Evolutionary conservation across 129 eudicot genomes (phyloP).

Genomic region (Centrapalus pauciflorus): DNA sequence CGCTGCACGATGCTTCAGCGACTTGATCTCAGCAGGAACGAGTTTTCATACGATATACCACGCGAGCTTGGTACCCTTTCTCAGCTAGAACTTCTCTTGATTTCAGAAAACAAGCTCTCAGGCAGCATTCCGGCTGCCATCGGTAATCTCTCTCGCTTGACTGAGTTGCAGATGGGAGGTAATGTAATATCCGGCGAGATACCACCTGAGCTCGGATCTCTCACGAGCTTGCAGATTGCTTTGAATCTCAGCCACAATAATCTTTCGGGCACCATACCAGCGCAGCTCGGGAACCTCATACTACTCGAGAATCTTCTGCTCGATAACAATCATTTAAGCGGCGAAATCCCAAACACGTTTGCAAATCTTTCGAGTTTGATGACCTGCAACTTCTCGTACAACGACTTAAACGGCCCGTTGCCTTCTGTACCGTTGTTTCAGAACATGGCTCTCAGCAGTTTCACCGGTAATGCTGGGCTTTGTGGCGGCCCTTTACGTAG

Average conservation of each 20-base stretch:
- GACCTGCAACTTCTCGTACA: slow-evolving; percentile 78
- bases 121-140: slow-evolving; percentile 72
- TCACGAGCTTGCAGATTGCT: slow-evolving; percentile 75
- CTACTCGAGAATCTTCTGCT: slow-evolving; percentile 68
- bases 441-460: slow-evolving; percentile 68
- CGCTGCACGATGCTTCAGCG: slow-evolving; percentile 80
- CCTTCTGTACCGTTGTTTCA: slow-evolving; percentile 66
- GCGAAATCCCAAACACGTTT: slow-evolving; percentile 77
- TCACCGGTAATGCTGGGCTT: slow-evolving; percentile 69
- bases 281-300: slow-evolving; percentile 76
- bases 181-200: slow-evolving; percentile 68
- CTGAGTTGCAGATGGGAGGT: slow-evolving; percentile 94
- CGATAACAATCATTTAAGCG: slow-evolving; percentile 65
- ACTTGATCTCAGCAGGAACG: slow-evolving; percentile 81
- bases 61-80: slow-evolving; percentile 61
- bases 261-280: slow-evolving; percentile 72
- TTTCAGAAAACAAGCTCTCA: slow-evolving; percentile 73
- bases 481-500: slow-evolving; percentile 77
- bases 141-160: slow-evolving; percentile 70
- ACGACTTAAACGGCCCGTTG: slow-evolving; percentile 64
- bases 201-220: slow-evolving; percentile 74
- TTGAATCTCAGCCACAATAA: slow-evolving; percentile 77
- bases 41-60: slow-evolving; percentile 53
- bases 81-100: slow-evolving; percentile 68
- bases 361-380: slow-evolving; percentile 74